Conservation (phyloP, 1,284 basidiomycete genomes). For the Schizopora paradoxa region DNA sequence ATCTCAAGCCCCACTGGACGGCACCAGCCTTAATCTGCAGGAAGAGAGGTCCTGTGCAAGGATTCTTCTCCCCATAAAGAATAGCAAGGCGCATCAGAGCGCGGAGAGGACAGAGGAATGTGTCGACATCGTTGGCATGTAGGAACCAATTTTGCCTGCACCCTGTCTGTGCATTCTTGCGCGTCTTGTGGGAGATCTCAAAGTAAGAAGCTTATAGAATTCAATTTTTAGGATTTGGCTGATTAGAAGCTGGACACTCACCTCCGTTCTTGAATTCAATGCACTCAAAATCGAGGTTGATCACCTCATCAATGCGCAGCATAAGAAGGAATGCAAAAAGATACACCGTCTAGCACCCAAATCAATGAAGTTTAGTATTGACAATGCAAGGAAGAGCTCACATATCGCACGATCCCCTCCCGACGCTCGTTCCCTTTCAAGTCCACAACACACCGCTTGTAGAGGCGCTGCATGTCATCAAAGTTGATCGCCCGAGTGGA, state of each 20-base stretch:
- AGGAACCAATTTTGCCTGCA: conserved; percentile 14
- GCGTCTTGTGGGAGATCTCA: conserved; percentile 14
- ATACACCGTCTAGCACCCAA: conserved; percentile 17
- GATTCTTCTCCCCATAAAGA: conserved; percentile 6
- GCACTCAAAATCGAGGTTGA: conserved; percentile 19
- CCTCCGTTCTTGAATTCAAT: conserved; percentile 16
- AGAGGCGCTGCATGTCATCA: conserved; percentile 21
- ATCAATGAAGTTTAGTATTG: neutral
- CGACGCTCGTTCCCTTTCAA: conserved; percentile 11
- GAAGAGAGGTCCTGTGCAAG: conserved; percentile 11
- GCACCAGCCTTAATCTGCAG: conserved; percentile 8
- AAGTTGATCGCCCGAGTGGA: conserved; percentile 21
- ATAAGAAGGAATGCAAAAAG: conserved; percentile 23
- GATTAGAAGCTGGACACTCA: neutral
- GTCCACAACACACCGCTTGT: conserved; percentile 18
- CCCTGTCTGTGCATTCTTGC: conserved; percentile 18
- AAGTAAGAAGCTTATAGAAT: conserved; percentile 9
- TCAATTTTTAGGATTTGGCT: neutral
- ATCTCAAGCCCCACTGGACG: neutral
- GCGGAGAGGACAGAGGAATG: conserved; percentile 14
- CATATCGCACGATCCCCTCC: conserved; percentile 20
- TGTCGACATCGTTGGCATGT: conserved; percentile 15
- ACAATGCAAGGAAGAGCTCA: conserved; percentile 7
- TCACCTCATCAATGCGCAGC: conserved; percentile 21
- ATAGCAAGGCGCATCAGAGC: conserved; percentile 10